A percentile compares a stretch with the other conserved stretches of the same genome.
Evolutionary conservation across 805 yeast species (phyloP).

Genomic region (Cyberlindnera mycetangii): DNA sequence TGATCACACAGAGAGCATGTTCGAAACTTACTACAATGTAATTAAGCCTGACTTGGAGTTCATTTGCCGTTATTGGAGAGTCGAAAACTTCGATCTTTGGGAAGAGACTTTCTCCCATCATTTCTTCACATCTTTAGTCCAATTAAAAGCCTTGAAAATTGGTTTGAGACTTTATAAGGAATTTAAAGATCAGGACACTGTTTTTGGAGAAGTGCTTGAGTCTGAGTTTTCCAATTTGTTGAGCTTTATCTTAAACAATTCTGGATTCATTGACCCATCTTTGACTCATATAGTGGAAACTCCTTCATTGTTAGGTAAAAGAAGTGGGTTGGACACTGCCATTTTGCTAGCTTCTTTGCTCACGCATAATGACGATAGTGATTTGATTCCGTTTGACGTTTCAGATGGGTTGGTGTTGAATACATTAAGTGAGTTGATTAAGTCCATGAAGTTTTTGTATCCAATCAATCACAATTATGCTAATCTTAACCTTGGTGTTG

Average conservation of each 20-base stretch:
- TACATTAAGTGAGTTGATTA: constrained; percentile 58
- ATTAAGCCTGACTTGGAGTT: constrained; percentile 71
- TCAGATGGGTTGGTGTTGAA: constrained; percentile 55
- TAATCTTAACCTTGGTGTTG: constrained; percentile 47
- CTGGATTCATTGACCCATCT: constrained; percentile 35
- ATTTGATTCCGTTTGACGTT: constrained; percentile 57
- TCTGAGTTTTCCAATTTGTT: constrained; percentile 23
- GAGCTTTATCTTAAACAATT: constrained; percentile 28
- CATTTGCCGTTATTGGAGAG: constrained; percentile 57
- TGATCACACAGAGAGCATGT: constrained; percentile 28
- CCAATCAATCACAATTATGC: constrained; percentile 64
- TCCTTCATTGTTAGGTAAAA: constrained; percentile 43
- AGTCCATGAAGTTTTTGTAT: constrained; percentile 69
- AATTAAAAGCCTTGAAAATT: constrained; percentile 61
- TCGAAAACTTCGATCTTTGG: constrained; percentile 84
- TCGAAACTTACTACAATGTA: constrained; percentile 44
- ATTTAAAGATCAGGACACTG: constrained; percentile 30
- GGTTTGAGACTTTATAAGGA: constrained; percentile 44
- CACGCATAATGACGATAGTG: constrained; percentile 47
- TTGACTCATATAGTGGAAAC: constrained; percentile 68
- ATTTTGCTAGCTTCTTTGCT: constrained; percentile 44
- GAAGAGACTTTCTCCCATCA: constrained; percentile 79
- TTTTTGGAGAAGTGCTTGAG: constrained; percentile 23
- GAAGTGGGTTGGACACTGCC: constrained; percentile 82
- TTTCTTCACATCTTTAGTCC: constrained; percentile 75